These are phyloP conservation scores for Hortaea werneckii DNA, from an alignment of 2,329 filamentous ascomycete species.

Conservation along the genomic window DNA sequence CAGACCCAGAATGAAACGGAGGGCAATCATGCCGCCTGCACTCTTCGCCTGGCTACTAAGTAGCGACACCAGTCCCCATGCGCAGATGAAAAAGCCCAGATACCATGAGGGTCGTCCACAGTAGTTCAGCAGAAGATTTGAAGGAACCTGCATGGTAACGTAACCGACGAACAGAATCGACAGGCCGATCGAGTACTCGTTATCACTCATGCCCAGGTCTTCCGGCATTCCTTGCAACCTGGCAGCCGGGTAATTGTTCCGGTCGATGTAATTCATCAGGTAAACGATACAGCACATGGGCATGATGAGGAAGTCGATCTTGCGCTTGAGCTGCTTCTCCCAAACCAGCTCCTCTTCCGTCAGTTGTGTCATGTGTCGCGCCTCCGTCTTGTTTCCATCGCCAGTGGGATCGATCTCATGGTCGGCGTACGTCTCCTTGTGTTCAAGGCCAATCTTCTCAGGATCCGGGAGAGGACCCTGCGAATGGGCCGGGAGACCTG, in stretches of 20 bases:
- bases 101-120: conserved; percentile 49
- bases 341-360: conserved; percentile 21
- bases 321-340: conserved; percentile 54
- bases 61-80: conserved; percentile 62
- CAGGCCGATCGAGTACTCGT: conserved; percentile 50
- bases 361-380: conserved; percentile 16
- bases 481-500: too few relatives aligned
- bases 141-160: conserved; percentile 37
- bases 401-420: too few relatives aligned
- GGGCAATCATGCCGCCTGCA: conserved; percentile 18
- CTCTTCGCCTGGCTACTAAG: conserved; percentile 19
- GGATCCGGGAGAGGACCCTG: too few relatives aligned
- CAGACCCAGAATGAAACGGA: conserved; percentile 54
- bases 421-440: too few relatives aligned
- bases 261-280: conserved; percentile 25
- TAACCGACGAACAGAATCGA: conserved; percentile 53
- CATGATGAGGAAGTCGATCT: conserved; percentile 60
- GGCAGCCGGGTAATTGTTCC: conserved; percentile 55
- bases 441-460: too few relatives aligned
- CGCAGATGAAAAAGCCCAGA: conserved; percentile 63
- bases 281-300: conserved; percentile 59
- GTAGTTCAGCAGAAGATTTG: conserved; percentile 70
- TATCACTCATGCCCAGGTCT: conserved; percentile 46
- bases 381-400: conserved; percentile 3
- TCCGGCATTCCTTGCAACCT: conserved; percentile 53